Percentiles rank a stretch among this genome's conserved stretches.
phyloP scores from a whole-genome alignment of 305 asterid species.

The Fraxinus platypoda region DNA sequence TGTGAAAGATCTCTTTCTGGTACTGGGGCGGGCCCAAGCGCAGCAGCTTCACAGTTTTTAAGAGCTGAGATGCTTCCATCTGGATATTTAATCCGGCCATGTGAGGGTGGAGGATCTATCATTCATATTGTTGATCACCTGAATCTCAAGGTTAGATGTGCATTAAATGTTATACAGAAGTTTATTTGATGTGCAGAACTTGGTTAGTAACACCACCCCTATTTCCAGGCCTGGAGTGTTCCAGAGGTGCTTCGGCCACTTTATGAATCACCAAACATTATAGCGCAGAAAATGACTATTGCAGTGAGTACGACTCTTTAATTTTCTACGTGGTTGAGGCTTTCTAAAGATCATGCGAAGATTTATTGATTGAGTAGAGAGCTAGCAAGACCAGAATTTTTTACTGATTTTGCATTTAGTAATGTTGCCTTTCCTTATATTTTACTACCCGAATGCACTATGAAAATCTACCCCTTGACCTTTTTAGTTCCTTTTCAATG shows the following conservation, averaged over 20 bases:
- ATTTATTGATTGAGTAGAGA: neutral
- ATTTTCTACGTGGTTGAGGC: conserved; percentile 1
- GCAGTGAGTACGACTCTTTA: conserved; percentile 51
- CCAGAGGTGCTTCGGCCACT: conserved; percentile 94
- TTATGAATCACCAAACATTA: conserved; percentile 77
- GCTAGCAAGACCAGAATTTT: neutral
- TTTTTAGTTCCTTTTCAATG: neutral
- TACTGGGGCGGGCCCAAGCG: conserved; percentile 74
- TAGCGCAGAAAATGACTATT: conserved; percentile 81
- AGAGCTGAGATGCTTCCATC: conserved; percentile 88
- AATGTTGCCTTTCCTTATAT: neutral
- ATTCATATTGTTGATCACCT: conserved; percentile 90
- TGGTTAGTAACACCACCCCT: neutral
- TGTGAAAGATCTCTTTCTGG: conserved; percentile 94
- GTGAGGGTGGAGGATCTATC: conserved; percentile 94
- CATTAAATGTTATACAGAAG: neutral
- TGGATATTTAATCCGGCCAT: conserved; percentile 81
- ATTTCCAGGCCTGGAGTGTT: conserved; percentile 77
- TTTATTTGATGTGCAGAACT: neutral
- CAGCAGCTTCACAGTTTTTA: conserved; percentile 72
- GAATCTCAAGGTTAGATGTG: conserved; percentile 58
- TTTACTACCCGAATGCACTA: neutral
- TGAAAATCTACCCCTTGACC: neutral
- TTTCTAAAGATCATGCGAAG: neutral
- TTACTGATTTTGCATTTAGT: neutral